phyloP scores from a whole-genome alignment of 1,284 basidiomycete species.

The Rhodotorula sp. region DNA sequence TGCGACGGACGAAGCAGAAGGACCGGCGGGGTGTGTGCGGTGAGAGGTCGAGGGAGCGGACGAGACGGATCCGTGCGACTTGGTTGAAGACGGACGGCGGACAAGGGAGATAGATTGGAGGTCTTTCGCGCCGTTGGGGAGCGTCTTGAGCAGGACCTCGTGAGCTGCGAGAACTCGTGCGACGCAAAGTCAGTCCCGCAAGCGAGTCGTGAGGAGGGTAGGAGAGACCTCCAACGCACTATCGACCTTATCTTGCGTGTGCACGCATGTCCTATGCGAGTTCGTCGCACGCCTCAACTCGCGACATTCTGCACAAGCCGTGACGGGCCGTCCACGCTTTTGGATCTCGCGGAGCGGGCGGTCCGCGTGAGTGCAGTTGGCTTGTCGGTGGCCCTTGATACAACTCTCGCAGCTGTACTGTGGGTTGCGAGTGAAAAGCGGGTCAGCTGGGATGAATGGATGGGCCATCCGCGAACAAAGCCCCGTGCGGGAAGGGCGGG shows the following conservation, averaged over 20 bases:
- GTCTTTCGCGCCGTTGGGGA: conserved; percentile 16
- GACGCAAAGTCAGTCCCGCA: not conserved
- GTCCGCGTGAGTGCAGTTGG: conserved; percentile 23
- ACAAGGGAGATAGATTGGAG: conserved; percentile 8
- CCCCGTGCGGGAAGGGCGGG: not conserved
- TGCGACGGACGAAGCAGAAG: not conserved
- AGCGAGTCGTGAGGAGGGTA: not conserved
- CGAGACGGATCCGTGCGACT: conserved; percentile 24
- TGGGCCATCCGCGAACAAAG: too few relatives aligned
- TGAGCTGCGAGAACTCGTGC: not conserved
- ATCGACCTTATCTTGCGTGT: conserved; percentile 6
- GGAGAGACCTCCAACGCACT: not conserved
- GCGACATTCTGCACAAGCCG: conserved; percentile 22
- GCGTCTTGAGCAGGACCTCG: conserved; percentile 14
- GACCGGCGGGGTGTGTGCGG: not conserved
- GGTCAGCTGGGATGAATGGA: too few relatives aligned
- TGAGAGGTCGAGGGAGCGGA: conserved; percentile 8
- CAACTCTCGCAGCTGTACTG: conserved; percentile 24
- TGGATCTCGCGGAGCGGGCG: conserved; percentile 25
- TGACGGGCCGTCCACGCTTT: conserved; percentile 11
- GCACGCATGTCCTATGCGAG: conserved; percentile 22
- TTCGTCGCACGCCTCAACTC: conserved; percentile 16
- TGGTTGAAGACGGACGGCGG: conserved; percentile 14
- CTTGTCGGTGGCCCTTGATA: conserved; percentile 30
- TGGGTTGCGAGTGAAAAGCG: too few relatives aligned